Evolutionary conservation across 306 rosid genomes (phyloP).

Genomic region (Pyrus communis): DNA sequence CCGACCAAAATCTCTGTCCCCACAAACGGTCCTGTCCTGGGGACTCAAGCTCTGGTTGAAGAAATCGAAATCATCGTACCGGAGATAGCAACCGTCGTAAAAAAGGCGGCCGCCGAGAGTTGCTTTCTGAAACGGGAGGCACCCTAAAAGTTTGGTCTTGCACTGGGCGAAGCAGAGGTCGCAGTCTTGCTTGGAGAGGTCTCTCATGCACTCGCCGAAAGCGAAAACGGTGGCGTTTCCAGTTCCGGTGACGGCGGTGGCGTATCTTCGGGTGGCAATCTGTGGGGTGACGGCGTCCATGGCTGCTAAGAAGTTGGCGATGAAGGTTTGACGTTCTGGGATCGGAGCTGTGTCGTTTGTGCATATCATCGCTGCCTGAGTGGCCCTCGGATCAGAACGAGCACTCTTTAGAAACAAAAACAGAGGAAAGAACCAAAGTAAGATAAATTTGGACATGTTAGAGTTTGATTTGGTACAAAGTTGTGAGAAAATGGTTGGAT

Average conservation of each 20-base stretch:
- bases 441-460: background rate
- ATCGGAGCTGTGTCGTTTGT: conserved; percentile 34
- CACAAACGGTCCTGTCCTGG: conserved; percentile 39
- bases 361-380: conserved; percentile 43
- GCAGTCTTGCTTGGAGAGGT: conserved; percentile 50
- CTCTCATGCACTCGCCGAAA: conserved; percentile 60
- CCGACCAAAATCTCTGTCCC: conserved; percentile 10
- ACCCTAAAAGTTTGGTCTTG: conserved; percentile 46
- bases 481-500: background rate
- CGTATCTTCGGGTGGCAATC: conserved; percentile 20
- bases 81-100: conserved; percentile 57
- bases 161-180: conserved; percentile 54
- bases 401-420: background rate
- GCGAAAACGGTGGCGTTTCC: conserved; percentile 41
- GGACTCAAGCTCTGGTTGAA: conserved; percentile 30
- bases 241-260: conserved; percentile 34
- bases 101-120: conserved; percentile 45
- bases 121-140: conserved; percentile 57
- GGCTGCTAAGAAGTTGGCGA: conserved; percentile 40
- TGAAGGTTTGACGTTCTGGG: conserved; percentile 24
- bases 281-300: conserved; percentile 38
- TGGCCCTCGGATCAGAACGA: conserved; percentile 45
- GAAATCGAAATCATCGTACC: conserved; percentile 51
- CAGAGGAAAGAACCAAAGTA: conserved; percentile 13
- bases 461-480: background rate